Evolutionary conservation across 139 green algal species (phyloP), one percentile per base, ranked within the genome.

Genomic region (Microglena sp.): DNA sequence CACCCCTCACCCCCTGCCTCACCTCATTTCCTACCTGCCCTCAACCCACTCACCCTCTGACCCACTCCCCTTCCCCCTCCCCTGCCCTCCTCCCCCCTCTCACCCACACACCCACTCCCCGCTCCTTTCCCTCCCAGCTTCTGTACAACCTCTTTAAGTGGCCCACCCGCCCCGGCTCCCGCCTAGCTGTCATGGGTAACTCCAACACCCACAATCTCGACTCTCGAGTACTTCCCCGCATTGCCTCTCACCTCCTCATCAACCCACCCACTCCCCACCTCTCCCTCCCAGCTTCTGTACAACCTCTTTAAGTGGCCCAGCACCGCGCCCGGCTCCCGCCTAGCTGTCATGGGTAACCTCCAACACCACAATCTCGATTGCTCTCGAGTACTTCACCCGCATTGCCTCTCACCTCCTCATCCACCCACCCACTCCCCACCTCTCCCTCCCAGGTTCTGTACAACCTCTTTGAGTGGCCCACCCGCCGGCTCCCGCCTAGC

Each of bases 61-160:
- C n/a, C n/a, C n/a, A n/a, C n/a, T n/a, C n/a, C n/a, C n/a, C n/a
- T n/a, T n/a, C n/a, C n/a, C n/a, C n/a, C n/a, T 18, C 40, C 40
- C 11, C 11, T 50, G 11, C 40, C 40, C 40, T 50, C 40, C 40
- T 50, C 40, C 18, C 11, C 53, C 24, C 53, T 60, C n/a, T n/a
- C n/a, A n/a, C n/a, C n/a, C n/a, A n/a, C n/a, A n/a, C n/a, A n/a
- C n/a, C n/a, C 40, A 50, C 11, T 50, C 15, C 15, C 15, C 40
- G 40, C 15, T 11, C 40, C 11, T 50, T 11, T 50, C 11, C 40
- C 15, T 15, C 50, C 6, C 71, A 89, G 72, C 89, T 97, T 69
- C 85, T 98, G 59, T 99, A 99, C 84, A 97, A 97, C 76, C 72
- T 99, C 65, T 99, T 99, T 69, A 88, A 97, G 55, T 99, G 94